A percentile compares a stretch with the other conserved stretches of the same genome.
phyloP scores from a whole-genome alignment of 768 basidiomycete genomes.

The Amanita pallidorosea region DNA sequence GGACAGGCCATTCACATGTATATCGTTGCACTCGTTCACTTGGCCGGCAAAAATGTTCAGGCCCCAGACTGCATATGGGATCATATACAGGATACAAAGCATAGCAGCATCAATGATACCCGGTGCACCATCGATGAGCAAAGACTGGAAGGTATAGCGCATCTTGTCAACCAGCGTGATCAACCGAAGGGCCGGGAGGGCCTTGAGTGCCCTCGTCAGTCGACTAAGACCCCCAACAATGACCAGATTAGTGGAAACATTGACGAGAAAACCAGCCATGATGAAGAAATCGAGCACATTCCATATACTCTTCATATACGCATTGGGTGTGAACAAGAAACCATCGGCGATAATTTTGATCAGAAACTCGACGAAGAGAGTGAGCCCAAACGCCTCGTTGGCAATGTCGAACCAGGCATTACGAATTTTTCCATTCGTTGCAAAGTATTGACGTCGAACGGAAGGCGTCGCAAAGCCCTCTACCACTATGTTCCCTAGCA shows the following conservation, averaged over 20 bases:
- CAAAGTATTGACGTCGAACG: conserved; percentile 69
- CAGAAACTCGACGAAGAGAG: conserved; percentile 70
- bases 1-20: conserved; percentile 33
- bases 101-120: conserved; percentile 86
- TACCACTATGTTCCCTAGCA: conserved; percentile 73
- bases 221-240: conserved; percentile 73
- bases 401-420: conserved; percentile 83
- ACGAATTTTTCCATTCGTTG: conserved; percentile 43
- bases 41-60: conserved; percentile 84
- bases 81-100: conserved; percentile 84
- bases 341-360: conserved; percentile 94
- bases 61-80: conserved; percentile 90
- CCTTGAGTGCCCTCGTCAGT: conserved; percentile 79
- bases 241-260: conserved; percentile 59
- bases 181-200: conserved; percentile 76
- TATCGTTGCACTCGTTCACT: conserved; percentile 81
- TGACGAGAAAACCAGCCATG: conserved; percentile 66
- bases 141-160: conserved; percentile 75
- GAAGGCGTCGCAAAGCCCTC: conserved; percentile 77
- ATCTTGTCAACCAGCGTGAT: conserved; percentile 85
- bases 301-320: conserved; percentile 88
- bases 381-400: conserved; percentile 60
- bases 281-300: conserved; percentile 85
- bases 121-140: conserved; percentile 77
- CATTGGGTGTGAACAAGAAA: conserved; percentile 82